These are phyloP conservation scores for Apiospora rasikravindrae DNA, from an alignment of 2,329 filamentous ascomycete genomes.

Conservation along the genomic window DNA sequence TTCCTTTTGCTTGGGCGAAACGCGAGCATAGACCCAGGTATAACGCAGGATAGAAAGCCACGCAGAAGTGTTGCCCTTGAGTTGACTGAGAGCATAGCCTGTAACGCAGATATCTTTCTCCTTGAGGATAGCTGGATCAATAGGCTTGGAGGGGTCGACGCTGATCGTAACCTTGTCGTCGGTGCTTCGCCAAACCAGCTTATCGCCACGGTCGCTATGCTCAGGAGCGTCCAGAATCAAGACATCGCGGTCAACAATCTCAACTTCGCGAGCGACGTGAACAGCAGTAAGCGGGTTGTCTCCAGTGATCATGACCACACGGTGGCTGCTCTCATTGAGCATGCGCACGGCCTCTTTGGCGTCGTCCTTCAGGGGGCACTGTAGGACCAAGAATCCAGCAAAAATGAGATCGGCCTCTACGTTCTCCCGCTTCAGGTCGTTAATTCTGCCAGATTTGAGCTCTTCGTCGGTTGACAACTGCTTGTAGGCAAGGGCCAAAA, in stretches of 20 bases:
- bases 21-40: constrained; percentile 97
- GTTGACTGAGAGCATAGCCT: constrained; percentile 89
- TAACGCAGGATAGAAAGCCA: constrained; percentile 81
- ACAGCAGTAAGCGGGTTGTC: constrained; percentile 97
- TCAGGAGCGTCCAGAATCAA: constrained; percentile 95
- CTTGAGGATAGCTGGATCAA: constrained; percentile 81
- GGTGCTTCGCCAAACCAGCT: constrained; percentile 91
- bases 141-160: constrained; percentile 80
- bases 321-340: constrained; percentile 98
- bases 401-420: constrained; percentile 86
- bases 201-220: constrained; percentile 78
- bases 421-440: constrained; percentile 91
- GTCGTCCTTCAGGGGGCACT: constrained; percentile 95
- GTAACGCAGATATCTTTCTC: constrained; percentile 94
- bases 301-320: constrained; percentile 98
- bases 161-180: constrained; percentile 87
- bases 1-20: constrained; percentile 98
- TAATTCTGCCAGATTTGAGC: constrained; percentile 82
- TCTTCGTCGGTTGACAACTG: constrained; percentile 83
- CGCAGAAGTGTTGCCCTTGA: constrained; percentile 74
- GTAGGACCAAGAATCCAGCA: constrained; percentile 92
- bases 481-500: constrained; percentile 93
- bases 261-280: constrained; percentile 92
- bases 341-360: constrained; percentile 92
- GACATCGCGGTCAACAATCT: constrained; percentile 95